phyloP scores from a whole-genome alignment of 495 filamentous ascomycete genomes.

The Talaromyces liani region DNA sequence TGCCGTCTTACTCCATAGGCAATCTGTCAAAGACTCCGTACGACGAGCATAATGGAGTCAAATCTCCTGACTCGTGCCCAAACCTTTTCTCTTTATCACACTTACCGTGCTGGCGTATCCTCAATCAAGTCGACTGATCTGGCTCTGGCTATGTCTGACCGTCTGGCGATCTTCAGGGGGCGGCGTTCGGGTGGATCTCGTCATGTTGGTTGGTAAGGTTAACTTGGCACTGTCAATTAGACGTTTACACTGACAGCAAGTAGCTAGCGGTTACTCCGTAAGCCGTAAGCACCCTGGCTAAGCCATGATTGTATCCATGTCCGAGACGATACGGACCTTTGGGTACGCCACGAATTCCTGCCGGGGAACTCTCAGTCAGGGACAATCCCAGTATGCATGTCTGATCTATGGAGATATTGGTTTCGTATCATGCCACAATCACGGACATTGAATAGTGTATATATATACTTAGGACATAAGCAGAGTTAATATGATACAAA shows the following conservation, averaged over 20 bases:
- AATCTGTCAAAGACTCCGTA: background rate
- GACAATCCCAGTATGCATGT: background rate
- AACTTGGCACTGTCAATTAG: background rate
- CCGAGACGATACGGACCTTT: background rate
- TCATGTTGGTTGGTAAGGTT: background rate
- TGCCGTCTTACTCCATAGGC: background rate
- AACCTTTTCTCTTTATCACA: background rate
- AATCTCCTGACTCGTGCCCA: background rate
- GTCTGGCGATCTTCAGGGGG: background rate
- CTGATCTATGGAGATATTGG: background rate
- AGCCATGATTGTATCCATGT: background rate
- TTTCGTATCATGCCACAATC: background rate
- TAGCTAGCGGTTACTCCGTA: background rate
- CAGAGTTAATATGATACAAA: too few species aligned
- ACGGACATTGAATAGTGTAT: background rate
- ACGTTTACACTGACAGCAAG: too few species aligned
- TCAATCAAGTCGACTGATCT: background rate
- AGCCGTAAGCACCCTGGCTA: background rate
- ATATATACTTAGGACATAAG: too few species aligned
- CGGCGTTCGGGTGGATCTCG: background rate
- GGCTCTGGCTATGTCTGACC: background rate
- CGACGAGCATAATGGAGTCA: background rate
- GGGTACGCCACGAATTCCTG: background rate
- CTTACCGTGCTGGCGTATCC: background rate
- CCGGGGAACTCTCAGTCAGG: background rate